These are phyloP conservation scores for Candida golubevii DNA, from an alignment of 805 yeast species.

Conservation along the genomic window DNA sequence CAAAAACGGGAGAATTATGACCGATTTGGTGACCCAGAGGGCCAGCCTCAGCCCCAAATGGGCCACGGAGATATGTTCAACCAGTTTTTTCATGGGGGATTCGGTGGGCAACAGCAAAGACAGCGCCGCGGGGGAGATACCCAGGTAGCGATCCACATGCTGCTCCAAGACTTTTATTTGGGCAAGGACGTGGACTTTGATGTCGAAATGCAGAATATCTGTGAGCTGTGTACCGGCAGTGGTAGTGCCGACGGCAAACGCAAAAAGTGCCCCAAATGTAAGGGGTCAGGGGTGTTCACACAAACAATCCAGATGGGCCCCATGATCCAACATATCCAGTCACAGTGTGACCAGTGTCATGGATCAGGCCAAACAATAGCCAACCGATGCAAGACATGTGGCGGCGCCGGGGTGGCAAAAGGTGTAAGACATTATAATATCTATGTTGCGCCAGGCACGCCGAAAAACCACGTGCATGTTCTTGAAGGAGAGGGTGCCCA, in stretches of 20 bases:
- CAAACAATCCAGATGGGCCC: slow-evolving; percentile 78
- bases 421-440: slow-evolving; percentile 55
- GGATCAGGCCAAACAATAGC: slow-evolving; percentile 72
- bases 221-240: slow-evolving; percentile 75
- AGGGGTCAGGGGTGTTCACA: slow-evolving; percentile 67
- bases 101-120: slow-evolving; percentile 31
- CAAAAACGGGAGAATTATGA: slow-evolving; percentile 71
- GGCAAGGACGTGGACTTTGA: slow-evolving; percentile 64
- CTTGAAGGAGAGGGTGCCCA: slow-evolving; percentile 78
- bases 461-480: slow-evolving; percentile 53
- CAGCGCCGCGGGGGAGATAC: slow-evolving; percentile 61
- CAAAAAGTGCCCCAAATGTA: slow-evolving; percentile 63
- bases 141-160: slow-evolving; percentile 49
- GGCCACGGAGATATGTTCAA: slow-evolving; percentile 54
- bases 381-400: slow-evolving; percentile 63
- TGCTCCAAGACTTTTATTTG: slow-evolving; percentile 61
- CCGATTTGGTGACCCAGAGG: slow-evolving; percentile 67
- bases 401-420: slow-evolving; percentile 62
- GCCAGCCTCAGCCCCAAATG: slow-evolving; percentile 28
- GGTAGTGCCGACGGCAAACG: slow-evolving; percentile 79
- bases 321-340: slow-evolving; percentile 81
- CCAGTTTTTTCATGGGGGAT: slow-evolving; percentile 38
- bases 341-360: slow-evolving; percentile 71
- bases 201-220: slow-evolving; percentile 67
- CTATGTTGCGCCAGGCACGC: slow-evolving; percentile 66